Evolutionary conservation across 1,284 basidiomycete genomes (phyloP), one percentile per base, ranked within the genome.

Genomic region (Cryptococcus sp.): DNA sequence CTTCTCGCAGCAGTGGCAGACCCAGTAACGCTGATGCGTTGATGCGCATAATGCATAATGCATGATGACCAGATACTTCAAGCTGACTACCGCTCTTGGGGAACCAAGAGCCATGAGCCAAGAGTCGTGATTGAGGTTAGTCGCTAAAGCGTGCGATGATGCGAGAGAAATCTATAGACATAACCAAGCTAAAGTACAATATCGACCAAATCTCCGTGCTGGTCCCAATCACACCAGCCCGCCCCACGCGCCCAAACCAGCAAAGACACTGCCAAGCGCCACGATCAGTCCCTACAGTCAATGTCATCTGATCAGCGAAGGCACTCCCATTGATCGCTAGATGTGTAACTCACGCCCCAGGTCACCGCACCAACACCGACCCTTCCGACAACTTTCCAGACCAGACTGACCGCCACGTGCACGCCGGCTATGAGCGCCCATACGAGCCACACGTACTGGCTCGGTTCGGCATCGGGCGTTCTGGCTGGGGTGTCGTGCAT

Each of bases 231-330:
- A 79, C 2, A 79, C 77, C 16, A 79, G 58, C 6, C 76, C 78
- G 25, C 78, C 78, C 78, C 78, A 79, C 7, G 65, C 68, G 20
- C 76, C 76, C 3, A 79, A 58, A 17, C 78, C 78, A 1, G 76
- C 76, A 63, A 79, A 79, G 2, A 79, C 69, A 46, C 67, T 74
- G 0, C 75, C 78, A 4, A 79, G 69, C 11, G 76, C 71, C 20
- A 79, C 69, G 46, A 79, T 78, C 56, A 78, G 60, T 20, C 75
- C 77, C 77, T 79, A 52, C 42, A 54, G 20, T 19, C 42, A 45
- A n/a, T 25, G 47, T 23, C 39, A 17, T 16, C 16, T 30, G 11
- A 49, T 43, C 22, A 40, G 54, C 54, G n/a, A 20, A n/a, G 13
- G 20, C 20, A 38, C 5, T 25, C n/a, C 16, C 16, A 50, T 23